Conservation (phyloP, 805 yeast species). For the Yamadazyma sp. region DNA sequence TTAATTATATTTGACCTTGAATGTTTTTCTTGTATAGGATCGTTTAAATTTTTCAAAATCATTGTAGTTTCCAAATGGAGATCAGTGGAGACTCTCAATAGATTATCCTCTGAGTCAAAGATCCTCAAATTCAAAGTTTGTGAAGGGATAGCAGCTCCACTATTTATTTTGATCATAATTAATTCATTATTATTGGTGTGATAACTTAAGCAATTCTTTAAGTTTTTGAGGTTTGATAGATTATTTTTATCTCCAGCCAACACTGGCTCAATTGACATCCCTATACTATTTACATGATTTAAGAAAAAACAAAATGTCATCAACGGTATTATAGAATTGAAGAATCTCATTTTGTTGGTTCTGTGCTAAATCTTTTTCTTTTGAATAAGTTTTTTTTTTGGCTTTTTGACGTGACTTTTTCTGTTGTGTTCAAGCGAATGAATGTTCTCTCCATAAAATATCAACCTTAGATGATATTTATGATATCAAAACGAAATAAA, state of each 20-base stretch:
- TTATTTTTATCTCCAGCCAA: slow-evolving; percentile 26
- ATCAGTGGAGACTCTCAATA: slow-evolving; percentile 29
- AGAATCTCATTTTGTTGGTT: no score
- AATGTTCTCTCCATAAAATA: no score
- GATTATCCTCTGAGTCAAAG: slow-evolving; percentile 36
- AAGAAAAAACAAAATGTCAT: no score
- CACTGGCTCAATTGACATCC: slow-evolving; percentile 34
- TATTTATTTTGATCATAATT: slow-evolving; percentile 27
- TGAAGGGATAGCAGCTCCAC: slow-evolving; percentile 30
- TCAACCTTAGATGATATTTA: no score
- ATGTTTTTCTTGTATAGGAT: slow-evolving; percentile 14
- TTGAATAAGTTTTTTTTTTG: no score
- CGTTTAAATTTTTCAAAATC: slow-evolving; percentile 37
- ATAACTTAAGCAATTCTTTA: slow-evolving; percentile 36
- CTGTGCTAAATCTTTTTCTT: no score
- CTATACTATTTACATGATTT: slow-evolving; percentile 22
- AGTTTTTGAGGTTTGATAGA: slow-evolving; percentile 27
- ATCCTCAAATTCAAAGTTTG: slow-evolving; percentile 35
- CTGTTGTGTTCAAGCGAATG: no score
- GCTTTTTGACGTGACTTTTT: no score
- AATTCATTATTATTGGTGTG: slow-evolving; percentile 35
- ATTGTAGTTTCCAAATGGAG: slow-evolving; percentile 27
- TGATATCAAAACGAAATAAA: no score
- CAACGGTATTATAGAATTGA: no score
- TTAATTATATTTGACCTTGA: slow-evolving; percentile 9